phyloP scores from a whole-genome alignment of 1,284 basidiomycete genomes.

The Cryptococcus wingfieldii region DNA sequence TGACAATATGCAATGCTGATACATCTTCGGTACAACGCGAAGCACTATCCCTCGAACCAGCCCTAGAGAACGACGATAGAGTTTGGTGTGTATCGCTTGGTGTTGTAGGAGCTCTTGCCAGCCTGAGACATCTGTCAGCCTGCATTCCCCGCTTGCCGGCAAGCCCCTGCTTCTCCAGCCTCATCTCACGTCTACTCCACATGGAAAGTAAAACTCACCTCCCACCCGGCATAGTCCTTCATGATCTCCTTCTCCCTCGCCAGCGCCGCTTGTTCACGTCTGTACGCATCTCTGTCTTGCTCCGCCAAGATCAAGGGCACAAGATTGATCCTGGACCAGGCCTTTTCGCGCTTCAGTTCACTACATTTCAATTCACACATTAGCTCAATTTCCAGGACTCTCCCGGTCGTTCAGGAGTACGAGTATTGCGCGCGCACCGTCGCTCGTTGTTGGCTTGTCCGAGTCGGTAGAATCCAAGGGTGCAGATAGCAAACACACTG shows the following conservation, averaged over 20 bases:
- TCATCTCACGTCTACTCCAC: neutral
- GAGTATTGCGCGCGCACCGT: constrained; percentile 59
- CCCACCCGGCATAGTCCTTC: constrained; percentile 92
- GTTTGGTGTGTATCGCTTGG: constrained; percentile 66
- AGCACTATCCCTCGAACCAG: neutral
- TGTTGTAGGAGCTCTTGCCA: constrained; percentile 82
- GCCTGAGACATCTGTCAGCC: constrained; percentile 49
- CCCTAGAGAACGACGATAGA: constrained; percentile 52
- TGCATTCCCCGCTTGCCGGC: too few relatives aligned
- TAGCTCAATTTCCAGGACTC: neutral
- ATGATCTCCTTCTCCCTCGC: constrained; percentile 87
- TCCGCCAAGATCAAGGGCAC: constrained; percentile 89
- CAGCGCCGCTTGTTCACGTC: constrained; percentile 72
- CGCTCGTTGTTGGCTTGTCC: constrained; percentile 87
- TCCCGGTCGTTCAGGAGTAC: neutral
- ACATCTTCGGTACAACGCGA: constrained; percentile 1
- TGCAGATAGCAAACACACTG: constrained; percentile 76
- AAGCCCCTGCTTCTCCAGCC: neutral
- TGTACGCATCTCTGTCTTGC: constrained; percentile 83
- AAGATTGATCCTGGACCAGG: constrained; percentile 93
- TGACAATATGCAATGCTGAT: constrained; percentile 3
- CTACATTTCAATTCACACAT: constrained; percentile 50
- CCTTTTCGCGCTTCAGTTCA: constrained; percentile 88
- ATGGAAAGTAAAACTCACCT: constrained; percentile 60
- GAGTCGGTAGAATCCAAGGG: constrained; percentile 87